Percentiles rank a stretch among this genome's conserved stretches.
phyloP scores from a whole-genome alignment of 306 rosid species.

The Trichosanthes cucumerina region DNA sequence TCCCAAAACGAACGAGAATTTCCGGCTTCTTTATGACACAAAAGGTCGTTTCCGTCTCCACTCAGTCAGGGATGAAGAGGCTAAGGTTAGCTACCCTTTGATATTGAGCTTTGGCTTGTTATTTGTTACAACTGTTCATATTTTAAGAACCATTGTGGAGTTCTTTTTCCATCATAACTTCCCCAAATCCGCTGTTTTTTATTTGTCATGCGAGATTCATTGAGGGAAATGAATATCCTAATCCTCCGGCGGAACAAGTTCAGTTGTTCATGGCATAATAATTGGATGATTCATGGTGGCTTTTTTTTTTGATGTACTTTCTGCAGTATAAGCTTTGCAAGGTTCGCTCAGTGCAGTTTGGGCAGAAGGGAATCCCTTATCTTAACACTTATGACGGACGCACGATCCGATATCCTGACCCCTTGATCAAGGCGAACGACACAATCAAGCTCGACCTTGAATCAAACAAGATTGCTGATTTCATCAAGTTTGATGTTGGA shows the following conservation, averaged over 20 bases:
- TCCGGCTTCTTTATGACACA: slow-evolving; percentile 78
- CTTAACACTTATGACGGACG: slow-evolving; percentile 81
- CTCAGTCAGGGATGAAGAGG: slow-evolving; percentile 69
- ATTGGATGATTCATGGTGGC: background rate
- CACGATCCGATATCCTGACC: slow-evolving; percentile 86
- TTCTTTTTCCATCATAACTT: background rate
- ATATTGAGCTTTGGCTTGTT: background rate
- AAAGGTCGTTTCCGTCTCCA: slow-evolving; percentile 83
- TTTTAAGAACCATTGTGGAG: background rate
- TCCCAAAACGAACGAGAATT: slow-evolving; percentile 73
- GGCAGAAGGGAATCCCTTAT: slow-evolving; percentile 68
- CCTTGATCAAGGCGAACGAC: slow-evolving; percentile 63
- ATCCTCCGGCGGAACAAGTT: background rate
- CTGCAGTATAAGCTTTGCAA: slow-evolving; percentile 82
- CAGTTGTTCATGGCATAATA: background rate
- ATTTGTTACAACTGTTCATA: background rate
- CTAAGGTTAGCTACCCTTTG: slow-evolving; percentile 34
- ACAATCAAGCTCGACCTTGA: slow-evolving; percentile 67
- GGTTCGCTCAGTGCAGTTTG: slow-evolving; percentile 70
- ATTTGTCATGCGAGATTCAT: background rate
- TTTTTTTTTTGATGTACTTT: background rate
- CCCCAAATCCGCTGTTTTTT: background rate
- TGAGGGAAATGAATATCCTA: background rate
- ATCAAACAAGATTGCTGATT: slow-evolving; percentile 54
- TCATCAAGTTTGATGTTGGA: slow-evolving; percentile 79